These are phyloP conservation scores for Penicillium griseofulvum DNA, from an alignment of 2,329 filamentous ascomycete species.

Conservation along the genomic window DNA sequence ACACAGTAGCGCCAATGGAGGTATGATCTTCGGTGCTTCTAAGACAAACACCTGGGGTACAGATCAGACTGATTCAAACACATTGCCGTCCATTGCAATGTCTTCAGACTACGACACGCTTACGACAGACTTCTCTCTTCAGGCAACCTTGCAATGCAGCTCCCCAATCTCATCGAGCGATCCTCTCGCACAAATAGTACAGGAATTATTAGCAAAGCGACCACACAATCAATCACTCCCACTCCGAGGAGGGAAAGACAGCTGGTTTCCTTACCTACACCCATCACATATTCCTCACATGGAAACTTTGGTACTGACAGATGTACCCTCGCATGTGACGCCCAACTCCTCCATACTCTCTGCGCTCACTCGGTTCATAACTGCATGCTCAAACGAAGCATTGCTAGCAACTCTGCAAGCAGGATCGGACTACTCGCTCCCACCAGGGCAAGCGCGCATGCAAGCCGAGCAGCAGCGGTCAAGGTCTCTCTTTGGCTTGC, in stretches of 20 bases:
- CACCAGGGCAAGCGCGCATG: slow-evolving; percentile 54
- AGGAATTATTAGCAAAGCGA: slow-evolving; percentile 40
- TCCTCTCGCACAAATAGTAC: slow-evolving; percentile 33
- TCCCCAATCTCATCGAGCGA: slow-evolving; percentile 24
- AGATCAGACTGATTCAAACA: background rate
- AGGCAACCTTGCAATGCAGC: slow-evolving; percentile 14
- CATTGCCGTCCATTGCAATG: slow-evolving; percentile 8
- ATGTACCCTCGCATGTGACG: slow-evolving; percentile 50
- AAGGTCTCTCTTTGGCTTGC: slow-evolving; percentile 54
- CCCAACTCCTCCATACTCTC: slow-evolving; percentile 43
- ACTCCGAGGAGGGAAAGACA: slow-evolving; percentile 27
- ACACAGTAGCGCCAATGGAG: background rate
- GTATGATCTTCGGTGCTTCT: background rate
- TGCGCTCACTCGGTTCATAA: slow-evolving; percentile 54
- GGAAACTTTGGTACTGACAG: slow-evolving; percentile 55
- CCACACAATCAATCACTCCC: slow-evolving; percentile 33
- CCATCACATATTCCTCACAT: slow-evolving; percentile 56
- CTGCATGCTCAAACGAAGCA: slow-evolving; percentile 56
- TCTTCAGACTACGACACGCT: slow-evolving; percentile 5
- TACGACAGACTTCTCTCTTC: background rate
- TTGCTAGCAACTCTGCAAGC: slow-evolving; percentile 54
- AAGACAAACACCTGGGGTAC: background rate
- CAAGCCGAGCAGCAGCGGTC: slow-evolving; percentile 50
- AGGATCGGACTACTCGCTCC: slow-evolving; percentile 56
- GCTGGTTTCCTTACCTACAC: slow-evolving; percentile 45